Evolutionary conservation across 1,139 yeast species (phyloP).

Genomic region (Scheffersomyces stambukii): DNA sequence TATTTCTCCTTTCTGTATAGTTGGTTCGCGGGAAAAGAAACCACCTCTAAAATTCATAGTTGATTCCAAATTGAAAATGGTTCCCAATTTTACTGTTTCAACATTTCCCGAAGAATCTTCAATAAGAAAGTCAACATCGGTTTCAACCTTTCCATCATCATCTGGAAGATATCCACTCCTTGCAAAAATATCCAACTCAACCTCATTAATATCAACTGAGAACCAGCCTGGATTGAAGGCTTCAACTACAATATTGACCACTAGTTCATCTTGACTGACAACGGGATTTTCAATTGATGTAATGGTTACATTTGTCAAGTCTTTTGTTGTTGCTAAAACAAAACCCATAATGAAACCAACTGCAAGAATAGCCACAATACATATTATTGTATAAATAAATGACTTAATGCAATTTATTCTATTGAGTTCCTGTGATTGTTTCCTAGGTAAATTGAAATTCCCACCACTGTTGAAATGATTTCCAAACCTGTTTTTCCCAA

Average conservation of each 20-base stretch:
- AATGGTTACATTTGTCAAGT: constrained; percentile 64
- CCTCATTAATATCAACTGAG: constrained; percentile 58
- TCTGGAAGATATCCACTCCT: constrained; percentile 54
- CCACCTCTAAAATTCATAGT: constrained; percentile 78
- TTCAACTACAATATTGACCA: constrained; percentile 71
- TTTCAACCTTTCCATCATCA: constrained; percentile 6
- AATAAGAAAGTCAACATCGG: neutral
- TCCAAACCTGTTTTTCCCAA: constrained; percentile 7
- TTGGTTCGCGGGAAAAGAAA: constrained; percentile 58
- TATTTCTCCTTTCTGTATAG: constrained; percentile 61
- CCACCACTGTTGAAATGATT: constrained; percentile 8
- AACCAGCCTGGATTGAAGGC: constrained; percentile 88
- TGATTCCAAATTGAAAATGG: constrained; percentile 61
- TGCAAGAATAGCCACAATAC: constrained; percentile 52
- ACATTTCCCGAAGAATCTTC: constrained; percentile 18
- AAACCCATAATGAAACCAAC: constrained; percentile 82
- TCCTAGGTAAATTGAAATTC: no score
- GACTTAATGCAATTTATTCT: constrained; percentile 34
- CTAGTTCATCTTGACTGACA: constrained; percentile 79
- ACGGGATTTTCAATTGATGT: constrained; percentile 62
- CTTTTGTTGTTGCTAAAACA: constrained; percentile 81
- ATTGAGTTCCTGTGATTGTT: no score
- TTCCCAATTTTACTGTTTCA: constrained; percentile 76
- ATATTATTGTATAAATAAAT: constrained; percentile 52
- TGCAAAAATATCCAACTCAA: constrained; percentile 85